Evolutionary conservation across 1,139 yeast genomes (phyloP), one percentile per base, ranked within the genome.

Genomic region (Yamadazyma oceani): DNA sequence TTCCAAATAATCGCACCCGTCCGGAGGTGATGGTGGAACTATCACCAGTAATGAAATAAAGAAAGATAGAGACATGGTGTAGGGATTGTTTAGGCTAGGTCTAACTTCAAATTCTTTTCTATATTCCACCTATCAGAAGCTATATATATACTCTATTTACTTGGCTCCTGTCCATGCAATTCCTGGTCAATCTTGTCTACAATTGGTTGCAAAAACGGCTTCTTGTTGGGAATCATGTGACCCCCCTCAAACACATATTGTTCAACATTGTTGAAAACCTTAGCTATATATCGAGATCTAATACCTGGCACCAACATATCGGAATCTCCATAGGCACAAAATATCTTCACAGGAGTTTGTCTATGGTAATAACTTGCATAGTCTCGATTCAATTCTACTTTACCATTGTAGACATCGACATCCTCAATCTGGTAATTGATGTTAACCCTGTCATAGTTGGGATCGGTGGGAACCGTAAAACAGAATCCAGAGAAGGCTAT

Each of bases 401-500:
- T 49, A 3, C 36, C 19, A 5, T 35, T 32, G 44, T 57, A 64
- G 19, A 51, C 55, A 2, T 48, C 43, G 4, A 57, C 39, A 37
- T 60, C 60, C 4, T 50, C 50, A 12, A 57, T 47, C 12, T 53
- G 52, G 24, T 45, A 43, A 37, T 58, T 48, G 31, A 60, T 43
- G 12, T 42, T 46, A 11, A 44, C 39, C 37, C 54, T 46, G 31
- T 48, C 56, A 11, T 51, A 50, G 2, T 28, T 34, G 3, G 46
- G 42, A 33, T 50, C 48, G 12, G 37, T 42, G 1, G 62, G 71
- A 36, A 67, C 70, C 3, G 82, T 75, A 53, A 78, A 74, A 4
- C 78, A 73, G 51, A 80, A 80, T 5, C 82, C 82, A 3, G 84
- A 73, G 35, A 79, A 66, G 17, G 73, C 55, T 12, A 80, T 49